Evolutionary conservation across 2,329 filamentous ascomycete genomes (phyloP), one percentile per base, ranked within the genome.

Genomic region (Didymella exigua): DNA sequence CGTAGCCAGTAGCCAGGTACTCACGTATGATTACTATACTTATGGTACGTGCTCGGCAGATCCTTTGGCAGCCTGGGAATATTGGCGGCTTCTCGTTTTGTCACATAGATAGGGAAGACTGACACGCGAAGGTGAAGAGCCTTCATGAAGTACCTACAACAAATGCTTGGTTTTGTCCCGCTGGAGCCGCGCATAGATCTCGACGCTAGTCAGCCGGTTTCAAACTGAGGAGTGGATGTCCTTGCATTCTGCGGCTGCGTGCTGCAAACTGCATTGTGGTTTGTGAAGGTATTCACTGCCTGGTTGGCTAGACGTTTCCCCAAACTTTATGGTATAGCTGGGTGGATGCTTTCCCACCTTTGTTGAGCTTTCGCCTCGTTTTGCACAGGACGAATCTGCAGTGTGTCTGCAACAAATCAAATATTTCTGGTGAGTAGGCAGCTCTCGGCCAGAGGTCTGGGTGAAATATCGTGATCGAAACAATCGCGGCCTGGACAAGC

Each of bases 1-100:
- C 38, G 13, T n/a, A 31, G 5, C 3, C 3, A 31, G 1, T 4
- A 3, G 11, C 11, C 31, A 33, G 8, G 4, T 9, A 49, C 45
- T 49, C 27, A 49, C 45, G 49, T 57, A 18, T 57, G 21, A 30
- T 52, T 53, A n/a, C 53, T 57, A 42, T 58, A 58, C 27, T 47
- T 42, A 7, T 51, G 21, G 11, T 50, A 58, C 9, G 45, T 54
- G n/a, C 55, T 58, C 3, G 47, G n/a, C 7, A 54, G 36, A 23
- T 55, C 49, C 33, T 52, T 45, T 10, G 33, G 49, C 16, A 48
- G 11, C 11, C 43, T 14, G 29, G 37, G 34, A 34, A 41, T 53
- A 19, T 37, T 31, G 29, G n/a, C n/a, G n/a, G n/a, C n/a, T n/a
- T n/a, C n/a, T n/a, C n/a, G n/a, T n/a, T n/a, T n/a, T n/a, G n/a